These are phyloP conservation scores for Kitagawia praeruptora DNA, from an alignment of 129 eudicot species.

Conservation along the genomic window DNA sequence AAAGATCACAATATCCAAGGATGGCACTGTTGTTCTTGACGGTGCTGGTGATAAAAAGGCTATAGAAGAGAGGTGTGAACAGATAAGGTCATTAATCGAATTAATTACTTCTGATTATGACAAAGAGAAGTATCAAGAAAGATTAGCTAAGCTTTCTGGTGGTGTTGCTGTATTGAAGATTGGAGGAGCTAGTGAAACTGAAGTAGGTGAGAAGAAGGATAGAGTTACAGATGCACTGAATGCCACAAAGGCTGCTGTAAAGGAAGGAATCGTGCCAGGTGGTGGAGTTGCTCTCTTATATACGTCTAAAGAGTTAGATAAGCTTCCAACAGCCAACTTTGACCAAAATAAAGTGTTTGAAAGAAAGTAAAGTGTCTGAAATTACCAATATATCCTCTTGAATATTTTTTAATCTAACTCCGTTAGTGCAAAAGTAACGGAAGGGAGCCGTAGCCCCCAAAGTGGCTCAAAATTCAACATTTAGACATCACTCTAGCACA, in stretches of 20 bases:
- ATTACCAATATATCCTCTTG: too few species aligned
- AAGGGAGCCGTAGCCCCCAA: too few species aligned
- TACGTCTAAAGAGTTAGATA: conserved; percentile 66
- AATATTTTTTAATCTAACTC: too few species aligned
- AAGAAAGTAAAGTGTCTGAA: too few species aligned
- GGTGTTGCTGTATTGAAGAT: conserved; percentile 93
- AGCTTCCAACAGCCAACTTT: conserved; percentile 61
- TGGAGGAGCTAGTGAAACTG: too few species aligned
- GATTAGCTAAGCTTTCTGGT: conserved; percentile 88
- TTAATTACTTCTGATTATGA: conserved; percentile 77
- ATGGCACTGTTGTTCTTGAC: conserved; percentile 72
- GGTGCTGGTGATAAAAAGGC: conserved; percentile 84
- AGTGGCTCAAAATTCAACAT: too few species aligned
- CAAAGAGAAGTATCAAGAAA: conserved; percentile 76
- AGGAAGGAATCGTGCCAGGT: conserved; percentile 92
- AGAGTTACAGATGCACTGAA: conserved; percentile 82
- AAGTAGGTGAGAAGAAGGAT: conserved; percentile 83
- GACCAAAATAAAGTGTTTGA: too few species aligned
- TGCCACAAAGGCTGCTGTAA: conserved; percentile 93
- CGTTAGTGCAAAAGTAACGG: too few species aligned
- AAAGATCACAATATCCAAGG: conserved; percentile 74
- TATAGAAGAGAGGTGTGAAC: conserved; percentile 79
- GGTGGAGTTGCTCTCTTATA: conserved; percentile 89
- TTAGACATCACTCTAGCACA: too few species aligned
- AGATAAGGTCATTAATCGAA: conserved; percentile 70